These are phyloP conservation scores for Breynia disticha DNA, from an alignment of 441 rosid species.

Conservation along the genomic window DNA sequence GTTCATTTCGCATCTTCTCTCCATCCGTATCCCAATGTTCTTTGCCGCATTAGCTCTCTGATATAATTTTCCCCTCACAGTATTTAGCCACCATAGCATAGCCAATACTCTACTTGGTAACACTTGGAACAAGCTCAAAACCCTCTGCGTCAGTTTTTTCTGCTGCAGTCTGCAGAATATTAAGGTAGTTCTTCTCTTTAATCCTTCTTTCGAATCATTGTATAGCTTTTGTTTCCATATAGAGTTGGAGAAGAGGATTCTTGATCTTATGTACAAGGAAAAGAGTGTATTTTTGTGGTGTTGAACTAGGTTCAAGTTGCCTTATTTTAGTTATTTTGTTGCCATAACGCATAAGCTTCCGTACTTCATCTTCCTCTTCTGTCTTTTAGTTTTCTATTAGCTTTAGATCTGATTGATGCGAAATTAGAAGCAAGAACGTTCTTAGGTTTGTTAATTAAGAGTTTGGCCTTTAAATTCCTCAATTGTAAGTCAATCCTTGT, in stretches of 20 bases:
- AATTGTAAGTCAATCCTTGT: constrained; percentile 1
- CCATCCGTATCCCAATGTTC: constrained; percentile 8
- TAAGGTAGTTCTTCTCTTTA: background rate
- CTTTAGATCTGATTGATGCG: constrained; percentile 14
- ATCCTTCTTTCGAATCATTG: background rate
- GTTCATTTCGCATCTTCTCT: constrained; percentile 9
- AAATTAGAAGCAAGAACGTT: background rate
- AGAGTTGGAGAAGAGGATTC: background rate
- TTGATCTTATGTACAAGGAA: no score
- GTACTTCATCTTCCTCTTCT: background rate
- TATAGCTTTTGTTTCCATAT: background rate
- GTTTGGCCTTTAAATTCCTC: constrained; percentile 4
- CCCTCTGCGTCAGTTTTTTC: no score
- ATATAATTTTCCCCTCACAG: background rate
- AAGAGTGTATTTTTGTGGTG: background rate
- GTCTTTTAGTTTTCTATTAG: constrained; percentile 1
- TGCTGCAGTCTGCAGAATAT: background rate
- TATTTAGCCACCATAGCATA: background rate
- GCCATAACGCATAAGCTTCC: constrained; percentile 7
- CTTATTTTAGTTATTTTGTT: background rate
- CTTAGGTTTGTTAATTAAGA: background rate
- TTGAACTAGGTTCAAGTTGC: background rate
- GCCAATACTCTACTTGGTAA: no score
- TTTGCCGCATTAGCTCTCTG: background rate
- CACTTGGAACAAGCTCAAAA: no score